phyloP scores from a whole-genome alignment of 768 basidiomycete species.

The Serendipita vermifera region DNA sequence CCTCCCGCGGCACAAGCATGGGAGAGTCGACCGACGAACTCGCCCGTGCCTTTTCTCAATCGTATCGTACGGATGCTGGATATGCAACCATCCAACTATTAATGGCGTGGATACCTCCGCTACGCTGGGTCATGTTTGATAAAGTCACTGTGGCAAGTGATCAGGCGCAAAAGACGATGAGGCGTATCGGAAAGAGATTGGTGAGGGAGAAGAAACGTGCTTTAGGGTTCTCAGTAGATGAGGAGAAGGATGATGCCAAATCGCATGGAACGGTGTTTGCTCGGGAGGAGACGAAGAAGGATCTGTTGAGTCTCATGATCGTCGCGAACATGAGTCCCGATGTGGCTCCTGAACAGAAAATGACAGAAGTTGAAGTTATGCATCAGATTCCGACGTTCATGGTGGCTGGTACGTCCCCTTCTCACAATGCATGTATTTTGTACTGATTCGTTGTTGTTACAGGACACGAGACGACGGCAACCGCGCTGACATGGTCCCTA shows the following conservation, averaged over 20 bases:
- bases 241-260: too few relatives aligned
- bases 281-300: conserved; percentile 1
- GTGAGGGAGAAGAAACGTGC: background rate
- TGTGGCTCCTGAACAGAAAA: background rate
- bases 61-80: background rate
- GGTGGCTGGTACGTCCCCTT: conserved; percentile 6
- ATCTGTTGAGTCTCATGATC: conserved; percentile 14
- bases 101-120: background rate
- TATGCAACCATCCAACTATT: background rate
- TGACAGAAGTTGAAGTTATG: conserved; percentile 6
- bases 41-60: background rate
- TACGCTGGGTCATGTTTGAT: background rate
- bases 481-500: conserved; percentile 46
- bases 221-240: too few relatives aligned
- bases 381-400: conserved; percentile 16
- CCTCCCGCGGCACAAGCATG: too few relatives aligned
- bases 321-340: conserved; percentile 12
- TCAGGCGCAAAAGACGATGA: background rate
- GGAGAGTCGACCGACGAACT: background rate
- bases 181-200: background rate
- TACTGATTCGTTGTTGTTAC: conserved; percentile 16
- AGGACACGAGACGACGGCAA: conserved; percentile 50
- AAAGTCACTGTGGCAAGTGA: background rate
- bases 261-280: too few relatives aligned
- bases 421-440: background rate